phyloP scores from a whole-genome alignment of 768 basidiomycete genomes.

The Leccinum boreale region DNA sequence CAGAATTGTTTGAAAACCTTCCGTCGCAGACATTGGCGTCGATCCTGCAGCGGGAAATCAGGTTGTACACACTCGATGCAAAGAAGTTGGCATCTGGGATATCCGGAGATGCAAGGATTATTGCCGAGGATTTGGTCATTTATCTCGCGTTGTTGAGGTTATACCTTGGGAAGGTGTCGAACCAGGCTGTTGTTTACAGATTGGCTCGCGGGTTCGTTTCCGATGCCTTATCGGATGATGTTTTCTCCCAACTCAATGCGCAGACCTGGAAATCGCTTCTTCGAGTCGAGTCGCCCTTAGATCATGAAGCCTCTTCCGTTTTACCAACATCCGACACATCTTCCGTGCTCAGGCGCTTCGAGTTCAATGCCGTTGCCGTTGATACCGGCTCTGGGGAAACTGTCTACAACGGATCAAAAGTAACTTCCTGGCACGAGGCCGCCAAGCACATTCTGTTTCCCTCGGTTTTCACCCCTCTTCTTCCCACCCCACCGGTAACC shows the following conservation, averaged over 20 bases:
- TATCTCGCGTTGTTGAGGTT: constrained; percentile 83
- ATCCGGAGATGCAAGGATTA: constrained; percentile 34
- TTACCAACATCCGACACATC: constrained; percentile 19
- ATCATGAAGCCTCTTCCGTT: constrained; percentile 10
- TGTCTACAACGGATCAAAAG: constrained; percentile 55
- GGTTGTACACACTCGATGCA: constrained; percentile 58
- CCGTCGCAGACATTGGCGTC: constrained; percentile 42
- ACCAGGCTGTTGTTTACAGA: constrained; percentile 48
- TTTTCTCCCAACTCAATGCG: constrained; percentile 50
- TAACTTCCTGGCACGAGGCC: constrained; percentile 78
- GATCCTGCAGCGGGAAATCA: constrained; percentile 49
- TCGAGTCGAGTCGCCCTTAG: constrained; percentile 46
- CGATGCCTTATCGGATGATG: constrained; percentile 39
- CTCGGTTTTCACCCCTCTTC: constrained; percentile 62
- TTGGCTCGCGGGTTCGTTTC: constrained; percentile 48
- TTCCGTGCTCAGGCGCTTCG: constrained; percentile 51
- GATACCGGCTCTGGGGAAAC: constrained; percentile 57
- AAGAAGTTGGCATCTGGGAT: constrained; percentile 44
- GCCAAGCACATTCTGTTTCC: constrained; percentile 90
- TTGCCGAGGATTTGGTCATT: constrained; percentile 55
- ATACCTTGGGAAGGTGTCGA: constrained; percentile 68
- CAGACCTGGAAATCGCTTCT: constrained; percentile 65
- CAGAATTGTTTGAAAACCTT: constrained; percentile 72
- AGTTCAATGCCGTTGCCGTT: constrained; percentile 72
- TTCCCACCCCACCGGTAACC: constrained; percentile 26